phyloP scores from a whole-genome alignment of 140 eudicot species.

The Artemisia princeps region DNA sequence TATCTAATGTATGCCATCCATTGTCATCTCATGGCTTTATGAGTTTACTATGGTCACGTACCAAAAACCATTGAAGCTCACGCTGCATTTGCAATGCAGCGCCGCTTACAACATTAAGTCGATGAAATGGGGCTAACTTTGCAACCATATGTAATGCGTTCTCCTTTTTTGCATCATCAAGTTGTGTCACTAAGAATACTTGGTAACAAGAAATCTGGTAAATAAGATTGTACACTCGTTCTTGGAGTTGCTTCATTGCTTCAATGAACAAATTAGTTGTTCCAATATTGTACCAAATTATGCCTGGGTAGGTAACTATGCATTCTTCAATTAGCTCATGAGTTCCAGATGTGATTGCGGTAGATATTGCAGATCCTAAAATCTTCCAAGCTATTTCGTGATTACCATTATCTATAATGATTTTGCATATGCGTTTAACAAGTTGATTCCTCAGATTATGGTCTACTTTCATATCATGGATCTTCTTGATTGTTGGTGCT shows the following conservation, averaged over 20 bases:
- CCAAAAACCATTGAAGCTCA: too few species aligned
- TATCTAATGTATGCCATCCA: too few species aligned
- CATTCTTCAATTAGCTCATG: constrained; percentile 29
- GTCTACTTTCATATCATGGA: constrained; percentile 5
- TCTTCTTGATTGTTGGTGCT: constrained; percentile 12
- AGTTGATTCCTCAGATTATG: background rate
- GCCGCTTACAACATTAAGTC: too few species aligned
- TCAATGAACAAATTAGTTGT: constrained; percentile 8
- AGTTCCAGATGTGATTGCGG: constrained; percentile 19
- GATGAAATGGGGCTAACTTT: too few species aligned
- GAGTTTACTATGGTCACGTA: too few species aligned
- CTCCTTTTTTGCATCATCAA: too few species aligned
- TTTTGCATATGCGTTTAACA: constrained; percentile 1
- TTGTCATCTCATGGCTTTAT: too few species aligned
- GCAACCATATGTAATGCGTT: too few species aligned
- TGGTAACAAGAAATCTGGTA: too few species aligned
- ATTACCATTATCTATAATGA: background rate
- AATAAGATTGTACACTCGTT: constrained; percentile 4
- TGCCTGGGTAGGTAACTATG: constrained; percentile 17
- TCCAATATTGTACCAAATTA: background rate
- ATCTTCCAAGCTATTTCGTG: background rate
- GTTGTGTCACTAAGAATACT: too few species aligned
- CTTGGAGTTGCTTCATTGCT: constrained; percentile 23
- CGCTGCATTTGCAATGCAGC: too few species aligned
- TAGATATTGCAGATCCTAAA: background rate